Evolutionary conservation across 2,329 filamentous ascomycete genomes (phyloP).

Genomic region (Thielaviopsis euricoi): DNA sequence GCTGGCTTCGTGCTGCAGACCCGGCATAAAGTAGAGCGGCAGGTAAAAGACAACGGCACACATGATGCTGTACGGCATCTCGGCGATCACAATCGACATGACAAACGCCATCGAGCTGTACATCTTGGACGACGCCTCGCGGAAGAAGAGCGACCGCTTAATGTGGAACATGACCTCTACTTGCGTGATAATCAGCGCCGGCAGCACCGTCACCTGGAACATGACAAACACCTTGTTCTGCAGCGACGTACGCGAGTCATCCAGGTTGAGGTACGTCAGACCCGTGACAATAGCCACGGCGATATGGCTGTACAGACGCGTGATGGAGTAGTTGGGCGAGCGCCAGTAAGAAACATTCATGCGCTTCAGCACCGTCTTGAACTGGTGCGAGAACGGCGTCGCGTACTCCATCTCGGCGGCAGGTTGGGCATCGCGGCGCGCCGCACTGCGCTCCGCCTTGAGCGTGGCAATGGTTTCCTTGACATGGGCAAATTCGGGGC

Average conservation of each 20-base stretch:
- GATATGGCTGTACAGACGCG: slow-evolving; percentile 70
- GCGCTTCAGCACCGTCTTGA: slow-evolving; percentile 55
- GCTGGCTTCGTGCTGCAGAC: slow-evolving; percentile 43
- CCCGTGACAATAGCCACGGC: slow-evolving; percentile 64
- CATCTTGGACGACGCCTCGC: slow-evolving; percentile 72
- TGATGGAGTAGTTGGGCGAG: slow-evolving; percentile 78
- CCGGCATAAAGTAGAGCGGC: slow-evolving; percentile 71
- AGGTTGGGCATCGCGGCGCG: slow-evolving; percentile 35
- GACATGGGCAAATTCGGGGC: slow-evolving; percentile 48
- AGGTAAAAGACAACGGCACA: slow-evolving; percentile 71
- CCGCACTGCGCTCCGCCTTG: slow-evolving; percentile 39
- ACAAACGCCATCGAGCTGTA: slow-evolving; percentile 71
- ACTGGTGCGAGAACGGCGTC: slow-evolving; percentile 62
- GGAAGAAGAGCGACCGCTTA: slow-evolving; percentile 67
- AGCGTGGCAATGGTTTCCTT: slow-evolving; percentile 52
- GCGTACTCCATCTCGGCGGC: slow-evolving; percentile 64
- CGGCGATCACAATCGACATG: slow-evolving; percentile 60
- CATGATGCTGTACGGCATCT: slow-evolving; percentile 69
- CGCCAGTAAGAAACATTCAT: slow-evolving; percentile 72
- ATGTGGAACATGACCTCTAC: slow-evolving; percentile 69
- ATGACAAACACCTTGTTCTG: slow-evolving; percentile 82
- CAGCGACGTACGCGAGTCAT: slow-evolving; percentile 57
- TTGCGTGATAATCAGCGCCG: slow-evolving; percentile 67
- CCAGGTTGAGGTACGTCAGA: slow-evolving; percentile 61
- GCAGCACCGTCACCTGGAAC: slow-evolving; percentile 76